Conservation (phyloP, 768 basidiomycete species). For the Neoboletus brunneissimus region DNA sequence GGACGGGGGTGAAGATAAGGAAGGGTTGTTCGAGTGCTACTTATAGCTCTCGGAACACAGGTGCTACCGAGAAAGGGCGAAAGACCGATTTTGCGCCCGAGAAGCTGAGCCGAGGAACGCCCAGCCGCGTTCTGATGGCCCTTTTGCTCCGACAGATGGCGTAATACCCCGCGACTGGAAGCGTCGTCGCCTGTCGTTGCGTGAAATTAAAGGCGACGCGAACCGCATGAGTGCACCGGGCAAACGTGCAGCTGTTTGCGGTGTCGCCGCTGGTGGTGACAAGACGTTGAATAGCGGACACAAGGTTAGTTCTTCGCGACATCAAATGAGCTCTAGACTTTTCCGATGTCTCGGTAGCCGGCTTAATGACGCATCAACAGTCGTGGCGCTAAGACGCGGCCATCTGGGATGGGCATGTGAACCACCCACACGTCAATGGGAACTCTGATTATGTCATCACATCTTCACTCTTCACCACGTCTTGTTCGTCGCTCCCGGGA, state of each 20-base stretch:
- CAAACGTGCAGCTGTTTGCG: too few relatives aligned
- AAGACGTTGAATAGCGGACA: too few relatives aligned
- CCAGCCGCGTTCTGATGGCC: conserved; percentile 4
- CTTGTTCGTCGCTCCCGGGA: neutral
- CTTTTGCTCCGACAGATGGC: neutral
- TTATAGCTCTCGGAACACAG: conserved; percentile 23
- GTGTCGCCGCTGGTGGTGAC: too few relatives aligned
- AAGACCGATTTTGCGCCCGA: conserved; percentile 7
- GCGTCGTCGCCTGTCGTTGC: neutral
- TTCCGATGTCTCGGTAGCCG: too few relatives aligned
- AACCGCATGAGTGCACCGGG: too few relatives aligned
- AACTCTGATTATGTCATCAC: neutral
- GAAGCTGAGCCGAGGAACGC: conserved; percentile 23
- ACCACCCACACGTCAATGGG: too few relatives aligned
- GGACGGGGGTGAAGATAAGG: conserved; percentile 5
- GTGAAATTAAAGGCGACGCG: neutral
- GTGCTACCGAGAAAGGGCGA: conserved; percentile 18
- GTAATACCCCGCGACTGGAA: neutral
- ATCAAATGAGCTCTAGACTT: too few relatives aligned
- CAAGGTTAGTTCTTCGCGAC: too few relatives aligned
- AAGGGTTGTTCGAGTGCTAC: conserved; percentile 6
- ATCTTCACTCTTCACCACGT: neutral
- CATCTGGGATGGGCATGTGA: too few relatives aligned
- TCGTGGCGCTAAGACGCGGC: too few relatives aligned
- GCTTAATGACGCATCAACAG: too few relatives aligned